Evolutionary conservation across 805 yeast genomes (phyloP), one percentile per base, ranked within the genome.

Genomic region (Metschnikowia lunata): DNA sequence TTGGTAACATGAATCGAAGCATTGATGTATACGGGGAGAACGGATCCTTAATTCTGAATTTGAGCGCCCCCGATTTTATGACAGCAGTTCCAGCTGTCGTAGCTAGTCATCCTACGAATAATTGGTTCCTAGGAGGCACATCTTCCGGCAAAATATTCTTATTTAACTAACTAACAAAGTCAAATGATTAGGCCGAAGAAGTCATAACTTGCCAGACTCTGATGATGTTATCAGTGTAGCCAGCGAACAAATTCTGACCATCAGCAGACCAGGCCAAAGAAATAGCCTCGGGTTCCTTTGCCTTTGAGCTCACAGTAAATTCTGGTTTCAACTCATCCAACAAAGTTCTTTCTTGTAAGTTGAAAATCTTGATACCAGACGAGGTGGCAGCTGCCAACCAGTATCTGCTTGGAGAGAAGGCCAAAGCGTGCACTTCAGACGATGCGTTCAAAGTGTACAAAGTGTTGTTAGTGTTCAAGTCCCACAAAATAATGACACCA

Each of bases 191-290:
- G 64, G 75, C 74, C 52, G 75, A 71, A 57, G 83, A 76, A 78
- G 95, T 88, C 98, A 93, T 93, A 66, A 93, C 97, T 85, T 93
- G 98, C 99, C 99, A 93, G 76, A 93, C 99, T 81, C 99, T 91
- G 83, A 93, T 91, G 72, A 86, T 82, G 82, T 88, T 88, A 79
- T 93, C 99, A 69, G 97, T 90, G 97, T 93, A 93, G 83, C 99
- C 99, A 66, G 98, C 96, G 74, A 88, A 93, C 77, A 93, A 83
- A 85, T 85, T 88, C 83, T 91, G 98, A 74, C 99, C 99, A 67
- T 93, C 99, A 75, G 96, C 91, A 66, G 98, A 90, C 99, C 99
- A 93, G 74, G 97, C 88, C 72, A 93, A 83, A 60, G 98, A 91
- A 72, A 93, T 79, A 73, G 95, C 91, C 76, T 88, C 96, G 71